Evolutionary conservation across 768 basidiomycete genomes (phyloP), one percentile per base, ranked within the genome.

Genomic region (Russula griseocarnosa): DNA sequence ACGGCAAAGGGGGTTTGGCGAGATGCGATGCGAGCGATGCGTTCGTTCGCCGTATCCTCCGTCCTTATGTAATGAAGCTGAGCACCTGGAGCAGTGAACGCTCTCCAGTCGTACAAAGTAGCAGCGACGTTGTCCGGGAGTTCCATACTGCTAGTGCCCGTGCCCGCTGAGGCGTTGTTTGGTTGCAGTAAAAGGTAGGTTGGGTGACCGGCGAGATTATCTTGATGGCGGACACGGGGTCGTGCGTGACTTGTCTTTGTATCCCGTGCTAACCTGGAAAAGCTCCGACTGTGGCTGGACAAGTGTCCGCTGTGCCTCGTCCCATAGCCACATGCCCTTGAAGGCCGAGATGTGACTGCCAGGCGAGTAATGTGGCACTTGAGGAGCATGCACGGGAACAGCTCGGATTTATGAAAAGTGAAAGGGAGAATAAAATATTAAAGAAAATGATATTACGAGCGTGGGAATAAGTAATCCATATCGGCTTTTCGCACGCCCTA

Each of bases 31-130:
- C 65, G 53, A 24, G 62, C 54, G 30, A 63, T 11, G 18, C 53
- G 53, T n/a, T 53, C 32, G 30, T 71, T 66, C 7, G 66, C 66
- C 18, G 49, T 24, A 7, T 20, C 55, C n/a, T 62, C 58, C 16
- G 61, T 55, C 20, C 63, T 66, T 22, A 67, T 61, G 58, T 71
- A 71, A 55, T 44, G 55, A 0, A 71, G 50, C n/a, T 51, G 55
- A 0, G 38, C 24, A n/a, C 28, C 40, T 32, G 55, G 46, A 6
- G 51, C 36, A 13, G 52, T n/a, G 32, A 58, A 55, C 6, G 51
- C 30, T 38, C 36, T 62, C 66, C 60, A 68, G 34, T 62, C 57
- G 30, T 68, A 68, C 3, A 20, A 22, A 9, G 24, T 30, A 14
- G 26, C 5, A 4, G 40, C 10, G 5, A 38, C 1, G 28, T 26